phyloP scores from a whole-genome alignment of 805 yeast genomes.

The Torulaspora gathmanii region DNA sequence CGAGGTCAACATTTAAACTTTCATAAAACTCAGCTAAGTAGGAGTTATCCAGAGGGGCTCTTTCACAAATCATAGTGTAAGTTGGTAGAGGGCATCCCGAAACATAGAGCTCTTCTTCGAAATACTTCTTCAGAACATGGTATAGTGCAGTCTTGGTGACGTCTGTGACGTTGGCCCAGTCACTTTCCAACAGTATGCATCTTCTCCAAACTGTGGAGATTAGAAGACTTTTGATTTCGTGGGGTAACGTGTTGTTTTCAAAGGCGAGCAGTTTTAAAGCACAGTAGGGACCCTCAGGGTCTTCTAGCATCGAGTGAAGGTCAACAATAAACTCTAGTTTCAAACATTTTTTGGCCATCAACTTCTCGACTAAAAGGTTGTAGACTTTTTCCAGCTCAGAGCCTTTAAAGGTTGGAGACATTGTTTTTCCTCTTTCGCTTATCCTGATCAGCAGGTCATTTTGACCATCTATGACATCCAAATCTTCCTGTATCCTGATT shows the following conservation, averaged over 20 bases:
- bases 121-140: constrained; percentile 40
- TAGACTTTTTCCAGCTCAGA: constrained; percentile 24
- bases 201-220: constrained; percentile 54
- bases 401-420: constrained; percentile 23
- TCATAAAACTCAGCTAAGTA: constrained; percentile 20
- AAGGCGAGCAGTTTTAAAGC: constrained; percentile 52
- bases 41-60: constrained; percentile 13
- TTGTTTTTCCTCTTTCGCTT: constrained; percentile 21
- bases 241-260: constrained; percentile 24
- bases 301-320: constrained; percentile 44
- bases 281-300: constrained; percentile 37
- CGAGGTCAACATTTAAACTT: constrained; percentile 7
- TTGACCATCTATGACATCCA: constrained; percentile 50
- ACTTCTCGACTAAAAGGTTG: constrained; percentile 23
- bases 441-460: constrained; percentile 35
- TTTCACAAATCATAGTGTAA: constrained; percentile 13
- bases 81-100: constrained; percentile 33
- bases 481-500: constrained; percentile 46
- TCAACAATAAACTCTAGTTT: constrained; percentile 46
- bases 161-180: constrained; percentile 41
- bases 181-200: constrained; percentile 52
- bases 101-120: constrained; percentile 34
- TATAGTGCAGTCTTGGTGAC: constrained; percentile 43
- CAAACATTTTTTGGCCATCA: constrained; percentile 37
- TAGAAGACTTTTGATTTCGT: constrained; percentile 33